Evolutionary conservation across 306 rosid genomes (phyloP).

Genomic region (Malus asiatica): DNA sequence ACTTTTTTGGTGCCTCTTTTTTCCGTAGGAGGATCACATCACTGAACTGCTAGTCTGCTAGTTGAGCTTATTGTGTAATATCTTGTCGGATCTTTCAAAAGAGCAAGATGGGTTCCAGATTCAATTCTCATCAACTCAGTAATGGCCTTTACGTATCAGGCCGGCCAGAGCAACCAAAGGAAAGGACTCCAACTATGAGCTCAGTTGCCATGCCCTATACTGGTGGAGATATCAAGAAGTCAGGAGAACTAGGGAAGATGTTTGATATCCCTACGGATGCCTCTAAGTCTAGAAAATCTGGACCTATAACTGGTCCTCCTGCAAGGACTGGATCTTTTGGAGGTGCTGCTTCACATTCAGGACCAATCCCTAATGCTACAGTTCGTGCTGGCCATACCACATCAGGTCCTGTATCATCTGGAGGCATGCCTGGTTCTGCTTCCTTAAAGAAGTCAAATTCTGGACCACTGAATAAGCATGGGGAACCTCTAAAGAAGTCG

Average conservation of each 20-base stretch:
- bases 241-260: slow-evolving; percentile 95
- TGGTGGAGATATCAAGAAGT: slow-evolving; percentile 93
- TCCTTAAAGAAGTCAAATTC: slow-evolving; percentile 82
- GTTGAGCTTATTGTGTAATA: not conserved
- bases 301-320: slow-evolving; percentile 65
- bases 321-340: slow-evolving; percentile 89
- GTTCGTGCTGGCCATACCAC: slow-evolving; percentile 63
- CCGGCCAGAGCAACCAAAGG: slow-evolving; percentile 96
- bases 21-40: not conserved
- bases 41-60: not conserved
- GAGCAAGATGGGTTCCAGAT: slow-evolving; percentile 84
- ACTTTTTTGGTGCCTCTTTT: not conserved
- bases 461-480: slow-evolving; percentile 92
- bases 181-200: slow-evolving; percentile 92
- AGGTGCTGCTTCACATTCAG: slow-evolving; percentile 89
- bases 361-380: slow-evolving; percentile 72
- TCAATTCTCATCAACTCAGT: slow-evolving; percentile 99
- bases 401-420: slow-evolving; percentile 65
- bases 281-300: slow-evolving; percentile 91
- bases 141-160: slow-evolving; percentile 97
- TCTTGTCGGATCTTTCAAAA: slow-evolving; percentile 20
- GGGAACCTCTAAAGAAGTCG: slow-evolving; percentile 86
- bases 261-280: slow-evolving; percentile 88
- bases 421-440: slow-evolving; percentile 61
- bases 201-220: slow-evolving; percentile 89